Evolutionary conservation across 768 basidiomycete genomes (phyloP).

Genomic region (Ramaria rubella): DNA sequence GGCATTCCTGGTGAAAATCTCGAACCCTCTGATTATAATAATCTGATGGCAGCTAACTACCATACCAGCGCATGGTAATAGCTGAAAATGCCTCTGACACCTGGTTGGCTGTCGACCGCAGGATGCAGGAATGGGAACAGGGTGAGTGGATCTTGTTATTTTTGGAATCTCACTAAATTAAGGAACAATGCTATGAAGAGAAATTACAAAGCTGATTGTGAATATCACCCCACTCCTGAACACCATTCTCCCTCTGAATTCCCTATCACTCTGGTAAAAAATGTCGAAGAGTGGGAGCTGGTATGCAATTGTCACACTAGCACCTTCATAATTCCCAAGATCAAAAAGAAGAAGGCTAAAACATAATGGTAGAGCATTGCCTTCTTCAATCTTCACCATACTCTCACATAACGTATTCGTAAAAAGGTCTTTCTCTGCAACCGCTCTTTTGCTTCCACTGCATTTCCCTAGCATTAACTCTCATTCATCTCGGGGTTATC

Average conservation of each 20-base stretch:
- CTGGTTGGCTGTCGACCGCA: background rate
- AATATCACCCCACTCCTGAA: background rate
- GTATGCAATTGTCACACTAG: too few relatives aligned
- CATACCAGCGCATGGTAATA: background rate
- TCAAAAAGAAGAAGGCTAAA: too few relatives aligned
- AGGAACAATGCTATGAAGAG: background rate
- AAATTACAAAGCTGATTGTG: background rate
- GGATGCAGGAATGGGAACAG: background rate
- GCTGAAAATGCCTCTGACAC: background rate
- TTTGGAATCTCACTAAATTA: background rate
- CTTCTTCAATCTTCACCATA: too few relatives aligned
- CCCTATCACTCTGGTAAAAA: too few relatives aligned
- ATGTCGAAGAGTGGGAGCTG: too few relatives aligned
- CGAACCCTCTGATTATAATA: background rate
- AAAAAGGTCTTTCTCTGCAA: too few relatives aligned
- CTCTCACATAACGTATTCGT: too few relatives aligned
- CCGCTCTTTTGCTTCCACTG: too few relatives aligned
- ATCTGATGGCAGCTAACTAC: background rate
- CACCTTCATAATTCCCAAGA: too few relatives aligned
- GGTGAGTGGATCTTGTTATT: background rate
- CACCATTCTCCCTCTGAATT: background rate
- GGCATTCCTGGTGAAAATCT: background rate
- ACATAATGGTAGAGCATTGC: too few relatives aligned
- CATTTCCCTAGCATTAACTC: too few relatives aligned
- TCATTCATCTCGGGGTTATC: too few relatives aligned